Percentiles rank a stretch among this genome's conserved stretches.
Evolutionary conservation across 139 green algal genomes (phyloP).

Genomic region (Tetradesmus obliquus): DNA sequence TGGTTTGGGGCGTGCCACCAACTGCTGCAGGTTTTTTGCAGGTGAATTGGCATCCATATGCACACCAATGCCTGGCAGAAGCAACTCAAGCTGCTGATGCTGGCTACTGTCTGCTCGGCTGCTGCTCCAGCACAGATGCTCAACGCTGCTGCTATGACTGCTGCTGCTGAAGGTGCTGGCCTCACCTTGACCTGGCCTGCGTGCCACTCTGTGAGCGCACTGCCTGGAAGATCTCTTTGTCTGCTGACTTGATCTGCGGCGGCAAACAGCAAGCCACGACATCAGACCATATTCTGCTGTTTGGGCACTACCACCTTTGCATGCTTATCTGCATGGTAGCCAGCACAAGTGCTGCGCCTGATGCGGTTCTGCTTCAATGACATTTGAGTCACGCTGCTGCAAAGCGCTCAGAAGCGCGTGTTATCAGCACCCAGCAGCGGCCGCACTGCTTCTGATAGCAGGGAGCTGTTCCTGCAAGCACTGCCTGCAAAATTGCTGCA

Average conservation of each 20-base stretch:
- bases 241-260: conserved; percentile 84
- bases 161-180: neutral
- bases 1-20: too few relatives aligned
- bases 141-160: neutral
- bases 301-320: too few relatives aligned
- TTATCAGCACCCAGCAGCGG: neutral
- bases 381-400: neutral
- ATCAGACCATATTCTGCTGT: too few relatives aligned
- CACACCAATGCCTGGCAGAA: neutral
- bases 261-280: neutral
- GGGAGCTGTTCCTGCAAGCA: neutral
- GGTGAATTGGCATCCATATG: too few relatives aligned
- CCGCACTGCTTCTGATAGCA: neutral
- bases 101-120: neutral
- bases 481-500: neutral
- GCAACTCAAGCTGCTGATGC: neutral
- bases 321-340: too few relatives aligned
- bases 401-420: neutral
- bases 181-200: conserved; percentile 58
- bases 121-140: neutral
- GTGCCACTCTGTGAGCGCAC: conserved; percentile 77
- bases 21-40: too few relatives aligned
- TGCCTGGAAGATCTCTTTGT: conserved; percentile 91
- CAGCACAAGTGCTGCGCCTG: neutral
- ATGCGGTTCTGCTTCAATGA: neutral